Conservation (phyloP, 2,329 filamentous ascomycete genomes). For the Colletotrichum chrysophilum region DNA sequence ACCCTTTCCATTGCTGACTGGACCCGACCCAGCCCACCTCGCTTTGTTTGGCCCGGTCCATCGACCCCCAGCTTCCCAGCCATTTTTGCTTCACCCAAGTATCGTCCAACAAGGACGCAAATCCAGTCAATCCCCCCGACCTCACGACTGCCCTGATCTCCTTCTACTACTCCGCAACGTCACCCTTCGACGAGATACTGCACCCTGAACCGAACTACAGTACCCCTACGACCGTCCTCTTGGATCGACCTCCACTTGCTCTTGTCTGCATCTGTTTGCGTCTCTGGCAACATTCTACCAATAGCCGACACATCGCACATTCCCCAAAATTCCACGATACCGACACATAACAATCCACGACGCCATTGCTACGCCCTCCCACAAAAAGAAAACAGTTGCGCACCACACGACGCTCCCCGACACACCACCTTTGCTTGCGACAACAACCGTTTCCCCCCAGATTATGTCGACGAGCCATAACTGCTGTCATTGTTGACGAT, state of each 20-base stretch:
- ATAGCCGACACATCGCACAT: slow-evolving; percentile 19
- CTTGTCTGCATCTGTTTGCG: slow-evolving; percentile 15
- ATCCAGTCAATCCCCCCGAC: slow-evolving; percentile 17
- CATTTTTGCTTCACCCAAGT: slow-evolving; percentile 16
- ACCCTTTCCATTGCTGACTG: not conserved
- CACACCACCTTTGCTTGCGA: slow-evolving; percentile 1
- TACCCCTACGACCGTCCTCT: slow-evolving; percentile 5
- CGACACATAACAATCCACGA: slow-evolving; percentile 17
- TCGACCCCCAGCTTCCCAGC: slow-evolving; percentile 22
- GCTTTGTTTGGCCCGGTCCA: slow-evolving; percentile 21
- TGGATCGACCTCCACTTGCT: slow-evolving; percentile 16
- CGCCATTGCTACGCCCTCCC: slow-evolving; percentile 12
- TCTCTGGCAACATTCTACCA: slow-evolving; percentile 19
- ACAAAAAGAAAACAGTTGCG: not conserved
- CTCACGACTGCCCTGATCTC: slow-evolving; percentile 16
- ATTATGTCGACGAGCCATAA: slow-evolving; percentile 23
- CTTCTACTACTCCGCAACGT: slow-evolving; percentile 11
- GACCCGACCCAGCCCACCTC: slow-evolving; percentile 19
- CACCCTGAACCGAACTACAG: slow-evolving; percentile 7
- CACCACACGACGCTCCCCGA: not conserved
- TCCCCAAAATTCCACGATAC: slow-evolving; percentile 19
- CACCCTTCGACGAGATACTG: slow-evolving; percentile 8
- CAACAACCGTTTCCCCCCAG: not conserved
- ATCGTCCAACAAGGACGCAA: slow-evolving; percentile 19
- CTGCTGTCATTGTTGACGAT: slow-evolving; percentile 24